Evolutionary conservation across 2,329 filamentous ascomycete species (phyloP), one percentile per base, ranked within the genome.

Genomic region (Aureobasidium lini): DNA sequence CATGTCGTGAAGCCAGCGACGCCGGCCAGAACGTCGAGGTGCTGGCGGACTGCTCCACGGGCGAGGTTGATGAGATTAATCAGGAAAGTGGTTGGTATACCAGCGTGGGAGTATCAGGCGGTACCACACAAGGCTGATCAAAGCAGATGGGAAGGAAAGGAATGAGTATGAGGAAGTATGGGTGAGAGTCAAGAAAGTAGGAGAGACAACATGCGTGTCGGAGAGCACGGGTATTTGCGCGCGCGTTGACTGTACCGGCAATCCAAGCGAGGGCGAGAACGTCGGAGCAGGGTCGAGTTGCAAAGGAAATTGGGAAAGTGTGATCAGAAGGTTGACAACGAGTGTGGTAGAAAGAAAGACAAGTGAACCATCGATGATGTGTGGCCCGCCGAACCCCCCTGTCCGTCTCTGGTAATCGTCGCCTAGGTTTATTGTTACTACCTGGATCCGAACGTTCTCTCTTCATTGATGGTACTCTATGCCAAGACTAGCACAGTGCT

Each of bases 201-300:
- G 52, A 44, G 31, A 57, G 54, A 57, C 54, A 57, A 48, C 53
- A 57, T 57, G 53, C 53, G 53, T 57, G 42, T 57, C 54, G 54
- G 54, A 54, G 50, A 57, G 54, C 54, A 57, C 54, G 43, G 54
- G 43, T 57, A 57, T 29, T 57, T 44, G 40, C 53, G 53, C 42
- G 54, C 43, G 43, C 54, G 42, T 43, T 57, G 42, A 36, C 36
- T 36, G 54, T 57, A 57, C 54, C 31, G 43, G 34, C 31, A 48
- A 57, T 47, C 34, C 54, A 48, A 57, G 54, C 54, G 54, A 48
- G 42, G 54, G 42, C 54, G 54, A 57, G 54, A 57, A 57, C 40
- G 52, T 44, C 42, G 48, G 6, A 43, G 40, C 31, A 46, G 28
- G 40, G 43, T 40, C 31, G 15, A 29, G 36, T 40, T 40, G 54